Base-by-base conservation (phyloP, 257 asterid species). In the Solanum verrucosum region DNA sequence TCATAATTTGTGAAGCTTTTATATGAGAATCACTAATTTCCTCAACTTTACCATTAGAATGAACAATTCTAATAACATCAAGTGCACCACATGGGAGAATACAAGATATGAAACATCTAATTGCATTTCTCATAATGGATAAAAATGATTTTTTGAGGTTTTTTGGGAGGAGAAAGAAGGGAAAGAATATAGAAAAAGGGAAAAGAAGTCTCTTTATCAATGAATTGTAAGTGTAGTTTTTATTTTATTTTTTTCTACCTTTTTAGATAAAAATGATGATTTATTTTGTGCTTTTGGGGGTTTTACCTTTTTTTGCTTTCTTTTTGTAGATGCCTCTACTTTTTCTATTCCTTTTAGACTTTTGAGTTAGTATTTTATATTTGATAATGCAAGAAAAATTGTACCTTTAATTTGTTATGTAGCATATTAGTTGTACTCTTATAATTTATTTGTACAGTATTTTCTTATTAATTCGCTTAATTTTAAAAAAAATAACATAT, bases 21-120 rank as follows among this genome's bases (percentile, higher is more conserved):
- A 97, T 90, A 44, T 94, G 85, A 29, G 20, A 85, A 86, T 95
- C 96, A 56, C 93, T 91, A 84, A 97, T 87, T 63, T 96, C 99
- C 65, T 97, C 99, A 5, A 96, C 99, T 65, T 92, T 93, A 79
- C 99, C 99, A 73, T 94, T 95, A 3, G 96, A 81, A 85, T 97
- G 99, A 13, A 97, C 98, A 33, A 97, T 97, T 75, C 99, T 93
- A 89, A 97, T 92, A 63, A 97, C 99, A 90, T 97, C 99, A 16
- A 97, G 95, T 3, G 94, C 93, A 1, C 99, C 99, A 89, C 99
- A 97, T n/a, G 99, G 99, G 16, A 97, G 94, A 88, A 97, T 96
- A 96, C 99, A 97, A 29, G 99, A 93, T 92, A 97, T 95, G 95
- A 97, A 97, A 89, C 99, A 96, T 89, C 98, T 93, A 63, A 97